Base-by-base conservation (phyloP, 306 rosid genomes). In the Purshia tridentata region DNA sequence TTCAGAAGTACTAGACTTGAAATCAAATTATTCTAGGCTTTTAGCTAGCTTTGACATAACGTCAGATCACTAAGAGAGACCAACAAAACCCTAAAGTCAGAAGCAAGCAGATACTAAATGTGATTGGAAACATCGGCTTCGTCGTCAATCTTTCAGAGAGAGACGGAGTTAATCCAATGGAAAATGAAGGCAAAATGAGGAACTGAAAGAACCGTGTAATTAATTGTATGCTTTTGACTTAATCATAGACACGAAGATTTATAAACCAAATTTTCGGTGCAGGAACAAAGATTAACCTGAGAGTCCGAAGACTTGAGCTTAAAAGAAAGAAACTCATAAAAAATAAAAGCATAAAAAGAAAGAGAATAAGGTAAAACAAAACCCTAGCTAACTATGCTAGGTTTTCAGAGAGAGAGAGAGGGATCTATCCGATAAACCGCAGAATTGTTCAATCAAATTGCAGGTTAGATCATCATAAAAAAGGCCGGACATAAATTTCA, bases 11-110 rank as follows among this genome's bases (percentile, higher is more conserved):
- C 6, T 14, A 10, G 16, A n/a, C 19, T 14, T 19, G 49, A 69
- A 70, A 54, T n/a, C 20, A 11, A 46, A 15, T 47, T 0, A 56
- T 12, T 70, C 20, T 53, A n/a, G n/a, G n/a, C n/a, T n/a, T n/a
- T n/a, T n/a, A n/a, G n/a, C n/a, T n/a, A n/a, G n/a, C n/a, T n/a
- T n/a, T 53, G 63, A 45, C n/a, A 60, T 35, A 2, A 13, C 45
- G 23, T 63, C 70, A 63, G 70, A 61, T 60, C 44, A 49, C 3
- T 6, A 37, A 74, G 71, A 49, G 81, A 75, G n/a, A 75, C 40
- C 23, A 44, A 55, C 15, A 37, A 55, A 67, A 69, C 72, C 79
- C 83, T 79, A 68, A 60, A 50, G 55, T 55, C 79, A 39, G 74
- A 50, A 20, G 44, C 19, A 18, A 19, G 18, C 3, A 59, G 65